Evolutionary conservation across 2,329 filamentous ascomycete species (phyloP).

Genomic region (Diatrype stigma): DNA sequence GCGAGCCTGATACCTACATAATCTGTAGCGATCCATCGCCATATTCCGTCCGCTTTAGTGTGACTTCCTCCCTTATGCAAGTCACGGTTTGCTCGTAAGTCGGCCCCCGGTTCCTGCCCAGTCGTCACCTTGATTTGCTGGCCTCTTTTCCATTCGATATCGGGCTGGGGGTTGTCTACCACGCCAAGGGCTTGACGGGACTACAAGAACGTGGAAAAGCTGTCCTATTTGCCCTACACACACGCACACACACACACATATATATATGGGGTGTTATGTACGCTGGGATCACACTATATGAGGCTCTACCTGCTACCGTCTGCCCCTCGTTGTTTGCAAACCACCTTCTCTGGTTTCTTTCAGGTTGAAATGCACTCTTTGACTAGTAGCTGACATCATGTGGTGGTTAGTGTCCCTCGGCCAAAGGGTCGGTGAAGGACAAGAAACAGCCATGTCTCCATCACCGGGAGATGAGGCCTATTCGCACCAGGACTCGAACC

Average conservation of each 20-base stretch:
- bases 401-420: slow-evolving; percentile 40
- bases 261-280: neutral
- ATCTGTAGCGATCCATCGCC: slow-evolving; percentile 9
- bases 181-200: too few species aligned
- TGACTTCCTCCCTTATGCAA: slow-evolving; percentile 20
- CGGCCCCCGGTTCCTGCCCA: slow-evolving; percentile 1
- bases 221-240: neutral
- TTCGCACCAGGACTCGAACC: slow-evolving; percentile 51
- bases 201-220: too few species aligned
- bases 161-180: too few species aligned
- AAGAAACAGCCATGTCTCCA: slow-evolving; percentile 52
- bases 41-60: slow-evolving; percentile 1
- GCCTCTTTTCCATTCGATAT: neutral
- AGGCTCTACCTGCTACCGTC: neutral
- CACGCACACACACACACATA: neutral
- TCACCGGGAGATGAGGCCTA: slow-evolving; percentile 53
- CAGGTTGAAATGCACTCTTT: slow-evolving; percentile 5
- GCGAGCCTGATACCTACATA: slow-evolving; percentile 7
- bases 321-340: neutral
- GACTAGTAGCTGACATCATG: slow-evolving; percentile 35
- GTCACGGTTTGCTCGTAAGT: slow-evolving; percentile 20
- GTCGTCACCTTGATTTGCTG: neutral
- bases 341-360: slow-evolving; percentile 1
- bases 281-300: neutral
- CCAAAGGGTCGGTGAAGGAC: slow-evolving; percentile 36